Conservation (phyloP, 2,329 filamentous ascomycete genomes). For the Claviceps pusilla region DNA sequence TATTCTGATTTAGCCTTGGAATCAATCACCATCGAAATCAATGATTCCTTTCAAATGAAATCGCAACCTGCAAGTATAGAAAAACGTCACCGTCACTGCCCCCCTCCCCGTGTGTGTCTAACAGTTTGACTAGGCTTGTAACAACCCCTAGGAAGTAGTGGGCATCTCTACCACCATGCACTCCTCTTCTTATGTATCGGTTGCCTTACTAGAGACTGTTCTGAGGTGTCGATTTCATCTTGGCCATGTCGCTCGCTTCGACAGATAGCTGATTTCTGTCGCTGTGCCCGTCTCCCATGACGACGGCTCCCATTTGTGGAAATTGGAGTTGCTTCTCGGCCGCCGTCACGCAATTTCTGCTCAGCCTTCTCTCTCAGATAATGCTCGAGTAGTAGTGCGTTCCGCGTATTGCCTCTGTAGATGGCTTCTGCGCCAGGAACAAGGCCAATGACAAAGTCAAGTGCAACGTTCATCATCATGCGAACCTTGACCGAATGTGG, state of each 20-base stretch:
- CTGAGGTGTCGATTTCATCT: background rate
- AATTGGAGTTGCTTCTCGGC: slow-evolving; percentile 28
- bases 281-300: slow-evolving; percentile 29
- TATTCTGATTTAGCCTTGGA: background rate
- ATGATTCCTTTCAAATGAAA: background rate
- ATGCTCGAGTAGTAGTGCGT: slow-evolving; percentile 53
- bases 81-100: background rate
- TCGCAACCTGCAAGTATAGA: background rate
- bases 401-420: slow-evolving; percentile 63
- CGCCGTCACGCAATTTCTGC: slow-evolving; percentile 33
- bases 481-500: slow-evolving; percentile 41
- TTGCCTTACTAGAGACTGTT: background rate
- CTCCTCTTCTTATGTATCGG: background rate
- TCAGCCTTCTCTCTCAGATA: slow-evolving; percentile 54
- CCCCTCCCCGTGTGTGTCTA: background rate
- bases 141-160: background rate
- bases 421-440: slow-evolving; percentile 57
- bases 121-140: background rate
- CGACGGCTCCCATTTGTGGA: slow-evolving; percentile 38
- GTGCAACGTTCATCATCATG: slow-evolving; percentile 68
- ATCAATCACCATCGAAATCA: background rate
- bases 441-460: slow-evolving; percentile 62
- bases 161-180: background rate
- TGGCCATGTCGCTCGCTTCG: background rate
- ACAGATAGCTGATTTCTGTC: slow-evolving; percentile 7